Conservation (phyloP, 805 yeast species). For the Spathaspora boniae region DNA sequence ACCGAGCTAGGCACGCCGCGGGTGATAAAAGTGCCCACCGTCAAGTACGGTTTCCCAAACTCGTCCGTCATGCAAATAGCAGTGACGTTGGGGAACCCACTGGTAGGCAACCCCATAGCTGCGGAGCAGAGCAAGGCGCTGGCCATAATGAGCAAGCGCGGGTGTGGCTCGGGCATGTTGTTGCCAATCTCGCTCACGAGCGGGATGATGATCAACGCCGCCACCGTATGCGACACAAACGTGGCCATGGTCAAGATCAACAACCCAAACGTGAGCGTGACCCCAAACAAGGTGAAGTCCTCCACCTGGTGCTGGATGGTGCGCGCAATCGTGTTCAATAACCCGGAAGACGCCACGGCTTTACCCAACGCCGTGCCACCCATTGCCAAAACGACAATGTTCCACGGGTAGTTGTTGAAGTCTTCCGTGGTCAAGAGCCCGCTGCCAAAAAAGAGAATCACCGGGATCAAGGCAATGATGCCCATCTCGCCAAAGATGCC, state of each 20-base stretch:
- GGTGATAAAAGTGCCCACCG: slow-evolving; percentile 81
- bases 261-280: slow-evolving; percentile 75
- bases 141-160: slow-evolving; percentile 70
- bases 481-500: slow-evolving; percentile 92
- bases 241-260: slow-evolving; percentile 84
- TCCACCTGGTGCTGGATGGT: slow-evolving; percentile 64
- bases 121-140: slow-evolving; percentile 75
- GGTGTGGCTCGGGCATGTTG: slow-evolving; percentile 72
- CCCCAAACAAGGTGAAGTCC: slow-evolving; percentile 66
- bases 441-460: slow-evolving; percentile 88
- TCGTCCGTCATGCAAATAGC: slow-evolving; percentile 95
- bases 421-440: slow-evolving; percentile 86
- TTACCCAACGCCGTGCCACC: slow-evolving; percentile 96
- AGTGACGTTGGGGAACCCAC: slow-evolving; percentile 97
- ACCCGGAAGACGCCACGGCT: slow-evolving; percentile 89
- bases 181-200: slow-evolving; percentile 88
- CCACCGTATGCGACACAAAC: slow-evolving; percentile 95
- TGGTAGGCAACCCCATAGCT: slow-evolving; percentile 97
- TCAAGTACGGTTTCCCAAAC: slow-evolving; percentile 83
- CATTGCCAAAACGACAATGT: slow-evolving; percentile 93
- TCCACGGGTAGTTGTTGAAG: slow-evolving; percentile 95
- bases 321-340: slow-evolving; percentile 72
- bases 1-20: slow-evolving; percentile 89
- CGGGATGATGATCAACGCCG: slow-evolving; percentile 90
- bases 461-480: slow-evolving; percentile 85